Conservation (phyloP, 768 basidiomycete species). For the Auriculariales sp. region DNA sequence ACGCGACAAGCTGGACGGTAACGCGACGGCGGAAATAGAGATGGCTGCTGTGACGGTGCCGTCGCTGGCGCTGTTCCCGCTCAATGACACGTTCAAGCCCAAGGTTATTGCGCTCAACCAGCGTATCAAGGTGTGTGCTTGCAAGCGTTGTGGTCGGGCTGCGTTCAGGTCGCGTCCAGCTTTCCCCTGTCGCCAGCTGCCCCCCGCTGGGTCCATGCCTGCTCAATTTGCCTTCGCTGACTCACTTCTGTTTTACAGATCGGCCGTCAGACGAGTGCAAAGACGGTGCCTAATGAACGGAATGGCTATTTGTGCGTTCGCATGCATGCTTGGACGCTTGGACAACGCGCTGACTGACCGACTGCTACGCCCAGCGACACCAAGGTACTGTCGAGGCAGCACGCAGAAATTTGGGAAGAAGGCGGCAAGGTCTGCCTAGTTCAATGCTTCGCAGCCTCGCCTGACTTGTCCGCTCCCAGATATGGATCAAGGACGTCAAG, state of each 20-base stretch:
- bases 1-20: no score
- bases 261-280: conserved; percentile 92
- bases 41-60: conserved; percentile 17
- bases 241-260: conserved; percentile 33
- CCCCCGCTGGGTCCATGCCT: background rate
- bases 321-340: conserved; percentile 89
- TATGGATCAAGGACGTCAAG: conserved; percentile 97
- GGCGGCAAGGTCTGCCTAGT: conserved; percentile 21
- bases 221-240: background rate
- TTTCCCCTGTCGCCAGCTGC: background rate
- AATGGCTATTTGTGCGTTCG: conserved; percentile 99
- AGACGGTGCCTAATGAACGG: conserved; percentile 78
- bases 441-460: background rate
- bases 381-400: conserved; percentile 29
- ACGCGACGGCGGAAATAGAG: no score
- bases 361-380: conserved; percentile 74
- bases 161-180: no score
- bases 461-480: no score
- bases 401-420: conserved; percentile 34
- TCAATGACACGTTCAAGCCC: conserved; percentile 88
- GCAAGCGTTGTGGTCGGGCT: background rate
- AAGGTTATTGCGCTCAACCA: conserved; percentile 77
- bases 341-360: conserved; percentile 92
- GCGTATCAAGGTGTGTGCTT: background rate
- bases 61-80: conserved; percentile 54